Conservation (phyloP, 495 filamentous ascomycete genomes). For the Aspergillus conjunctus region DNA sequence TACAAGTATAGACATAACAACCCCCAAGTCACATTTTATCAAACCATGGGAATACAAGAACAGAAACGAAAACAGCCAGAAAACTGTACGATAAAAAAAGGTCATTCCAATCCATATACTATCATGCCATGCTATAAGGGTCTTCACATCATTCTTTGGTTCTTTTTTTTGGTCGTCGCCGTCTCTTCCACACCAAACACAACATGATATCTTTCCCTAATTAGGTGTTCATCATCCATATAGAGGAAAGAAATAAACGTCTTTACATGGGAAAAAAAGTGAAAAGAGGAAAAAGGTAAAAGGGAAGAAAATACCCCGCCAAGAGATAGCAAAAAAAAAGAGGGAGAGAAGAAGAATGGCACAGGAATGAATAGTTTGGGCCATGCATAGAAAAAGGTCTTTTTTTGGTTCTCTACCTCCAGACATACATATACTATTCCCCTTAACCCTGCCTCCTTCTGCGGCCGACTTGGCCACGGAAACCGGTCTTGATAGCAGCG, state of each 20-base stretch:
- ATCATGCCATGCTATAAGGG: constrained; percentile 27
- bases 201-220: constrained; percentile 6
- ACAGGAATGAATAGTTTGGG: not conserved
- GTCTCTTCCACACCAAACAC: constrained; percentile 8
- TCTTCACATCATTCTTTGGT: constrained; percentile 28
- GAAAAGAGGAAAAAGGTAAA: constrained; percentile 2
- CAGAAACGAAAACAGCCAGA: not conserved
- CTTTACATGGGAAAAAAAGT: constrained; percentile 19
- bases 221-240: constrained; percentile 23
- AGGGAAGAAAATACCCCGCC: constrained; percentile 17
- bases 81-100: constrained; percentile 3
- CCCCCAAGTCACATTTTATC: too few species aligned
- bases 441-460: constrained; percentile 63
- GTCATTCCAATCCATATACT: constrained; percentile 28
- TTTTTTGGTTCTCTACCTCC: constrained; percentile 14
- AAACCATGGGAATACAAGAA: not conserved
- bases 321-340: constrained; percentile 19
- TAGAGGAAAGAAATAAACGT: constrained; percentile 13
- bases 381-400: constrained; percentile 2
- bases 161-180: constrained; percentile 15
- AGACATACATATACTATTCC: constrained; percentile 7
- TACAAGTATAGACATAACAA: too few species aligned
- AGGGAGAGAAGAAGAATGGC: not conserved
- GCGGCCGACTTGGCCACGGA: constrained; percentile 97
- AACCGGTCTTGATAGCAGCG: constrained; percentile 98